Evolutionary conservation across 306 rosid species (phyloP).

Genomic region (Cicer pinnatifidum): DNA sequence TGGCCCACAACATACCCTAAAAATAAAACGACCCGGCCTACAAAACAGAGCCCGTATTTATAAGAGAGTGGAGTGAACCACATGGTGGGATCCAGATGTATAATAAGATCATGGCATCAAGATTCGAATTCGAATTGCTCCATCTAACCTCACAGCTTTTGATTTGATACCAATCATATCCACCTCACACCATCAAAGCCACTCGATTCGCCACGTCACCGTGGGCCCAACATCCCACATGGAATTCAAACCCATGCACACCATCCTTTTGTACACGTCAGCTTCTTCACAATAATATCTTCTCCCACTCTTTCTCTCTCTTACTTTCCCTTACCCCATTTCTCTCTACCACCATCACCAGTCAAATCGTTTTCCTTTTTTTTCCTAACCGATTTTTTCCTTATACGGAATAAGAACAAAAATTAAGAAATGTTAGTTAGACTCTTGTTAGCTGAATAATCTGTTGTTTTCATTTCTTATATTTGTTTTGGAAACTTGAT

Average conservation of each 20-base stretch:
- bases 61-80: conserved; percentile 40
- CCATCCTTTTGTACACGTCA: conserved; percentile 64
- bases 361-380: conserved; percentile 46
- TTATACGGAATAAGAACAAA: background rate
- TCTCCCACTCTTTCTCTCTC: conserved; percentile 42
- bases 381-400: background rate
- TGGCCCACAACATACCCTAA: too few species aligned
- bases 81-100: conserved; percentile 46
- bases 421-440: conserved; percentile 44
- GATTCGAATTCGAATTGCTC: conserved; percentile 45
- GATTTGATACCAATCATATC: conserved; percentile 45
- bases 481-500: conserved; percentile 32
- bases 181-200: conserved; percentile 46
- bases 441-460: conserved; percentile 4
- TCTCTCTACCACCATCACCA: conserved; percentile 48
- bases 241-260: conserved; percentile 45
- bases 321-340: conserved; percentile 2
- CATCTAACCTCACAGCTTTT: conserved; percentile 47
- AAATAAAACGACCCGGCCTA: too few species aligned
- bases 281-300: conserved; percentile 58
- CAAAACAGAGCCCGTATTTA: too few species aligned
- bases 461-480: background rate
- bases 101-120: conserved; percentile 40
- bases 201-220: conserved; percentile 42
- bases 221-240: conserved; percentile 38